Percentiles rank a stretch among this genome's conserved stretches.
Evolutionary conservation across 352 stramenopile species (phyloP).

Genomic region (Phytopythium sindhum): DNA sequence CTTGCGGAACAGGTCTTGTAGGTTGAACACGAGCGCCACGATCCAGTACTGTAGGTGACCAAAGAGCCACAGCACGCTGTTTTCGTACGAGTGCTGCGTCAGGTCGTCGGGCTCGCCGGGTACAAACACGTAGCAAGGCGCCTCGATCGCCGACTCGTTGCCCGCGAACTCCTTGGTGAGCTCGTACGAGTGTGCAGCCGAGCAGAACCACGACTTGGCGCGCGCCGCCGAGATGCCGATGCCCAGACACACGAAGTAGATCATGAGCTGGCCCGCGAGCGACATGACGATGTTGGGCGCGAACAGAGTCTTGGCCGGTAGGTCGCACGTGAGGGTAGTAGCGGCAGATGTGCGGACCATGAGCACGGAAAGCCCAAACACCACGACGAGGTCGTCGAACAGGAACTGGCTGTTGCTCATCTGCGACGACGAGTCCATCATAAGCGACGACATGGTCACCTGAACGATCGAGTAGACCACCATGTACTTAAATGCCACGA

Average conservation of each 20-base stretch:
- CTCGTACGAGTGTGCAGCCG: slow-evolving; percentile 32
- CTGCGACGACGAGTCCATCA: slow-evolving; percentile 60
- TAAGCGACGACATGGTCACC: slow-evolving; percentile 59
- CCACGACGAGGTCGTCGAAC: slow-evolving; percentile 71
- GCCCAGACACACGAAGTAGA: slow-evolving; percentile 52
- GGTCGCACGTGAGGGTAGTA: slow-evolving; percentile 32
- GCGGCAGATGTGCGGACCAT: slow-evolving; percentile 63
- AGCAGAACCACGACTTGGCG: slow-evolving; percentile 62
- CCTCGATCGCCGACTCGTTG: slow-evolving; percentile 34
- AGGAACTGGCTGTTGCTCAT: slow-evolving; percentile 82
- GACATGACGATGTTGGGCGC: slow-evolving; percentile 53
- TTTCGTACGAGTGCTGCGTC: slow-evolving; percentile 73
- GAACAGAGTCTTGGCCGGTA: slow-evolving; percentile 62
- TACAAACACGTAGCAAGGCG: slow-evolving; percentile 66
- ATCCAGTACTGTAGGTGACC: slow-evolving; percentile 79
- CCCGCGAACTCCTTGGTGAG: slow-evolving; percentile 30
- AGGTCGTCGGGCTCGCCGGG: slow-evolving; percentile 44
- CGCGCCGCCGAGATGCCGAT: slow-evolving; percentile 55
- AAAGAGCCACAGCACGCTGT: slow-evolving; percentile 75
- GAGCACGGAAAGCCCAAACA: slow-evolving; percentile 65
- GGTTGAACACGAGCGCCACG: slow-evolving; percentile 63
- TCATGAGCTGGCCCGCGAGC: slow-evolving; percentile 48
- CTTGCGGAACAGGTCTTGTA: slow-evolving; percentile 56
- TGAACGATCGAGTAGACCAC: slow-evolving; percentile 91
- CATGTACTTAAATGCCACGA: slow-evolving; percentile 90